Evolutionary conservation across 1,139 yeast genomes (phyloP).

Genomic region (Blastobotrys capitulatus): DNA sequence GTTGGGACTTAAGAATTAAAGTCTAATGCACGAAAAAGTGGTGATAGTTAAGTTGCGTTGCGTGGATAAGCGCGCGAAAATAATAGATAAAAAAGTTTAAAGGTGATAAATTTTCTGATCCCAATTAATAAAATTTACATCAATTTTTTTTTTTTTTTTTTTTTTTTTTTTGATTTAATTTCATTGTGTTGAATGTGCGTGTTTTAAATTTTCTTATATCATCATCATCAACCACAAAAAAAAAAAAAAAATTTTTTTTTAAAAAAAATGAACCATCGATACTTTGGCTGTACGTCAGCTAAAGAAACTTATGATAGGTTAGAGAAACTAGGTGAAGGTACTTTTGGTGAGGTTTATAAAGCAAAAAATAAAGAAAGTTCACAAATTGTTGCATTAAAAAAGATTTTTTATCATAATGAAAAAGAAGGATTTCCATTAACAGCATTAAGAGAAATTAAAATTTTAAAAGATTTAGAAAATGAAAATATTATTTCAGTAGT

Average conservation of each 20-base stretch:
- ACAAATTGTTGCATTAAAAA: constrained; percentile 76
- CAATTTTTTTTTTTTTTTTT: background rate
- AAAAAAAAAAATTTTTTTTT: background rate
- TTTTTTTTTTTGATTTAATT: background rate
- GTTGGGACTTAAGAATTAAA: too few relatives aligned
- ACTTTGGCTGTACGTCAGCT: constrained; percentile 32
- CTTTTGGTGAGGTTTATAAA: constrained; percentile 76
- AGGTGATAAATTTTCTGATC: background rate
- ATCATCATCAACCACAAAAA: background rate
- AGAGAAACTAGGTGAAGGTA: constrained; percentile 85
- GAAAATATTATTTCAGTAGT: constrained; percentile 66
- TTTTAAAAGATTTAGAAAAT: constrained; percentile 66
- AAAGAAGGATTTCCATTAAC: constrained; percentile 95
- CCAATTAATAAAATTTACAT: background rate
- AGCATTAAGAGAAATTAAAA: constrained; percentile 87
- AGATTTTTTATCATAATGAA: constrained; percentile 72
- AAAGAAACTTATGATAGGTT: constrained; percentile 45
- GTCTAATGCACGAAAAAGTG: too few relatives aligned
- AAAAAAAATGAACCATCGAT: background rate
- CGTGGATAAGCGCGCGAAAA: too few relatives aligned
- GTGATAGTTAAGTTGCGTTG: too few relatives aligned
- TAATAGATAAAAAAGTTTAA: background rate
- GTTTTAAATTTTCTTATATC: background rate
- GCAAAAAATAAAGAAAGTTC: constrained; percentile 50
- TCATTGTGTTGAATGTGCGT: background rate